phyloP scores from a whole-genome alignment of 2,329 filamentous ascomycete species.

The Graphiopsis chlorocephala region DNA sequence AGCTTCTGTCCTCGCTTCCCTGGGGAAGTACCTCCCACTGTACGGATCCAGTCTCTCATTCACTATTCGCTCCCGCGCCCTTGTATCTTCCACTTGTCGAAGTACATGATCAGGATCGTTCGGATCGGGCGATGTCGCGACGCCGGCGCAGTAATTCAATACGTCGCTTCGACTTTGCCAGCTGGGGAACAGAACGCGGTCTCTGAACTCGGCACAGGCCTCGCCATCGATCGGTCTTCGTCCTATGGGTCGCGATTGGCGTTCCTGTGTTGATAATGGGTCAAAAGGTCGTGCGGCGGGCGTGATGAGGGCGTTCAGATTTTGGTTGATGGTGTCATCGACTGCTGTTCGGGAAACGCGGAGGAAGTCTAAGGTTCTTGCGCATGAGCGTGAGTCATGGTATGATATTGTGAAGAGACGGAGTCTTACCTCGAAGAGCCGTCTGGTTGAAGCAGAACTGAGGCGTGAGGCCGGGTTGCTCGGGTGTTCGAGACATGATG shows the following conservation, averaged over 20 bases:
- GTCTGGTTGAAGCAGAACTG: slow-evolving; percentile 54
- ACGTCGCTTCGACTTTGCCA: slow-evolving; percentile 84
- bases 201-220: slow-evolving; percentile 70
- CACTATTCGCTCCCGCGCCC: slow-evolving; percentile 69
- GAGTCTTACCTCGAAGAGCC: slow-evolving; percentile 44
- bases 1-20: slow-evolving; percentile 75
- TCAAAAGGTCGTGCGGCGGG: slow-evolving; percentile 73
- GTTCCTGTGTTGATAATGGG: slow-evolving; percentile 69
- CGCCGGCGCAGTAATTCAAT: slow-evolving; percentile 81
- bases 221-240: slow-evolving; percentile 55
- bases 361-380: slow-evolving; percentile 69
- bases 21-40: slow-evolving; percentile 74
- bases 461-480: slow-evolving; percentile 43
- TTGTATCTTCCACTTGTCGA: slow-evolving; percentile 67
- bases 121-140: slow-evolving; percentile 83
- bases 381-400: slow-evolving; percentile 32
- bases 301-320: slow-evolving; percentile 83
- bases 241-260: slow-evolving; percentile 51
- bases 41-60: slow-evolving; percentile 93
- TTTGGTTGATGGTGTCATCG: slow-evolving; percentile 91
- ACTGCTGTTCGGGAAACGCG: slow-evolving; percentile 78
- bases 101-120: slow-evolving; percentile 75
- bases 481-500: slow-evolving; percentile 43
- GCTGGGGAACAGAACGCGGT: slow-evolving; percentile 76
- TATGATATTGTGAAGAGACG: background rate